Evolutionary conservation across 2,329 filamentous ascomycete species (phyloP).

Genomic region (Xylariaceae sp.): DNA sequence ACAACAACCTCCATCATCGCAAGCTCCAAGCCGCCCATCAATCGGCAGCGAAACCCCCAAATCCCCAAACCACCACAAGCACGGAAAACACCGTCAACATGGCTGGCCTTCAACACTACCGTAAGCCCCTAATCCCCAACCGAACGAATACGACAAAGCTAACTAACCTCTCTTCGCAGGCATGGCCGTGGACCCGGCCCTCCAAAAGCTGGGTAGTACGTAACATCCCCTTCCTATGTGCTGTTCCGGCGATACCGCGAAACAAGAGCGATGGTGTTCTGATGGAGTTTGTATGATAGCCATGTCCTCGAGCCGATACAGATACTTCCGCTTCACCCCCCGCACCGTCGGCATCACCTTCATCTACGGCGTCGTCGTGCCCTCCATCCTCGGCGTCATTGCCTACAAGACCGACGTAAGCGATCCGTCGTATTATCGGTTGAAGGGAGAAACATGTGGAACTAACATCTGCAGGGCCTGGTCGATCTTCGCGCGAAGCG

Average conservation of each 20-base stretch:
- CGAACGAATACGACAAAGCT: conserved; percentile 18
- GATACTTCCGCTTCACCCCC: conserved; percentile 92
- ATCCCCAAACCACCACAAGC: background rate
- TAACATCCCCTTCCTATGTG: conserved; percentile 9
- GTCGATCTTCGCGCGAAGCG: conserved; percentile 82
- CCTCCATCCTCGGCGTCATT: conserved; percentile 62
- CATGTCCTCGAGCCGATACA: conserved; percentile 78
- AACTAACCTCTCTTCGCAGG: conserved; percentile 35
- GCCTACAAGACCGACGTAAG: conserved; percentile 84
- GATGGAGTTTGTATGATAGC: conserved; percentile 43
- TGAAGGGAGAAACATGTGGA: background rate
- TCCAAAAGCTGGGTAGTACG: conserved; percentile 44
- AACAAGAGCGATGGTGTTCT: background rate
- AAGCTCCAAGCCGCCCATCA: background rate
- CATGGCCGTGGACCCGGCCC: conserved; percentile 43
- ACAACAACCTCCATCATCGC: background rate
- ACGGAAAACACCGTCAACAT: conserved; percentile 33
- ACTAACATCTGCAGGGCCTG: conserved; percentile 61
- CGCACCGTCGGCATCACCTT: conserved; percentile 76
- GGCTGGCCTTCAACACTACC: conserved; percentile 41
- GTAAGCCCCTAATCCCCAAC: conserved; percentile 28
- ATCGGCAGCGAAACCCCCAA: background rate
- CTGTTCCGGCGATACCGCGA: too few species aligned
- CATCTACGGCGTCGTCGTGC: conserved; percentile 69
- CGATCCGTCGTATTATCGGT: too few species aligned